Percentiles rank a stretch among this genome's conserved stretches.
Conservation (phyloP, 2,329 filamentous ascomycete genomes). For the Exophiala sp. region DNA sequence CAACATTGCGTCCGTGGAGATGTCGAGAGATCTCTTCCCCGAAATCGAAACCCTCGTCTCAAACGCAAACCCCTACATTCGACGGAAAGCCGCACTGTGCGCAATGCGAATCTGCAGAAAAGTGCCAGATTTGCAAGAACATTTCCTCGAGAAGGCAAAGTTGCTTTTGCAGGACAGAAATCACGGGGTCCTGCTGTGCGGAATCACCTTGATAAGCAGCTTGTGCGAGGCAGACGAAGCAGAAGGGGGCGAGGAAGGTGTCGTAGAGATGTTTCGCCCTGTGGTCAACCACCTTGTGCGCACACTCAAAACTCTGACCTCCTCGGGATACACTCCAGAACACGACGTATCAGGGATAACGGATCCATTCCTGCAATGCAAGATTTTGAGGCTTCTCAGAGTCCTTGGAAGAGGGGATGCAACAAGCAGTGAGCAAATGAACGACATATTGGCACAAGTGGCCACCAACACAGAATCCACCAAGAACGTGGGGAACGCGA, state of each 20-base stretch:
- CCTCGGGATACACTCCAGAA: constrained; percentile 93
- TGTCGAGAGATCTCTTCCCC: constrained; percentile 94
- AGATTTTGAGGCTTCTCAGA: constrained; percentile 81
- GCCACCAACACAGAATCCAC: constrained; percentile 97
- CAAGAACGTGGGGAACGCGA: constrained; percentile 98
- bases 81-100: constrained; percentile 94
- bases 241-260: constrained; percentile 76
- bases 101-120: constrained; percentile 99
- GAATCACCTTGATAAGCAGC: constrained; percentile 83
- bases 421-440: constrained; percentile 92
- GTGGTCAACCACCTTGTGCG: constrained; percentile 82
- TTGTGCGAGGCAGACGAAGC: constrained; percentile 93
- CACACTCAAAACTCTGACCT: constrained; percentile 85
- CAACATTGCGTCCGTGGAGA: constrained; percentile 96
- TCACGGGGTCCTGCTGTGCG: constrained; percentile 90
- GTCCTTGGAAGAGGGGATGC: constrained; percentile 83
- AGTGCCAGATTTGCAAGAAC: constrained; percentile 93
- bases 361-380: constrained; percentile 96
- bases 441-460: constrained; percentile 95
- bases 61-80: constrained; percentile 96
- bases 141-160: constrained; percentile 93
- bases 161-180: constrained; percentile 86
- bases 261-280: constrained; percentile 86
- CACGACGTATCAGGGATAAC: constrained; percentile 98
- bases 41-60: constrained; percentile 91